Percentiles rank a stretch among this genome's conserved stretches.
phyloP scores from a whole-genome alignment of 1,284 basidiomycete genomes.

The Ceratobasidium sp. region DNA sequence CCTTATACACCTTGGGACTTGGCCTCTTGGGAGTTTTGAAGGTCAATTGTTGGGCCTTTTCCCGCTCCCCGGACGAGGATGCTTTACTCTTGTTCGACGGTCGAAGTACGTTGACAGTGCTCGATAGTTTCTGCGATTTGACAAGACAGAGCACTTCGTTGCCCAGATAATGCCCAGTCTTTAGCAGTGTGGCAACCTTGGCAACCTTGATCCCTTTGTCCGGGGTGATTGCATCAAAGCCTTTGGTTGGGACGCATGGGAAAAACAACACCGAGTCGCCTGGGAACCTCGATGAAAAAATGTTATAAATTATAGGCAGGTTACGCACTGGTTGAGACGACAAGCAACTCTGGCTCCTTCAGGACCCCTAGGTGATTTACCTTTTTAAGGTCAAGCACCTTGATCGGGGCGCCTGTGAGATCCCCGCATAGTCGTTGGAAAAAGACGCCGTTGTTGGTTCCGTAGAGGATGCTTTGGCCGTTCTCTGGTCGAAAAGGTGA shows the following conservation, averaged over 20 bases:
- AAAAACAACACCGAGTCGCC: slow-evolving; percentile 97
- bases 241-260: slow-evolving; percentile 92
- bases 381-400: slow-evolving; percentile 91
- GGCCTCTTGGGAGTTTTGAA: slow-evolving; percentile 88
- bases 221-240: slow-evolving; percentile 90
- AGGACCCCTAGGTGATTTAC: slow-evolving; percentile 98
- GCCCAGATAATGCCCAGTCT: slow-evolving; percentile 92
- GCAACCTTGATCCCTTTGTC: slow-evolving; percentile 96
- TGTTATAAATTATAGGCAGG: background rate
- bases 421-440: slow-evolving; percentile 85
- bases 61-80: slow-evolving; percentile 79
- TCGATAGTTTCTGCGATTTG: slow-evolving; percentile 93
- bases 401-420: slow-evolving; percentile 83
- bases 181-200: slow-evolving; percentile 98
- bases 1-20: slow-evolving; percentile 88
- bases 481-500: slow-evolving; percentile 66
- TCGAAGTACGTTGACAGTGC: slow-evolving; percentile 97
- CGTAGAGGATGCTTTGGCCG: slow-evolving; percentile 92
- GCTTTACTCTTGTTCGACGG: slow-evolving; percentile 86
- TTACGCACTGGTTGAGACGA: slow-evolving; percentile 90
- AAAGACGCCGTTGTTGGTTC: slow-evolving; percentile 97
- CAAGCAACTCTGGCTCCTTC: slow-evolving; percentile 95
- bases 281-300: slow-evolving; percentile 55
- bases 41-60: slow-evolving; percentile 92
- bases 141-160: slow-evolving; percentile 96